Evolutionary conservation across 495 filamentous ascomycete species (phyloP).

Genomic region (Penicillium macrosclerotiorum): DNA sequence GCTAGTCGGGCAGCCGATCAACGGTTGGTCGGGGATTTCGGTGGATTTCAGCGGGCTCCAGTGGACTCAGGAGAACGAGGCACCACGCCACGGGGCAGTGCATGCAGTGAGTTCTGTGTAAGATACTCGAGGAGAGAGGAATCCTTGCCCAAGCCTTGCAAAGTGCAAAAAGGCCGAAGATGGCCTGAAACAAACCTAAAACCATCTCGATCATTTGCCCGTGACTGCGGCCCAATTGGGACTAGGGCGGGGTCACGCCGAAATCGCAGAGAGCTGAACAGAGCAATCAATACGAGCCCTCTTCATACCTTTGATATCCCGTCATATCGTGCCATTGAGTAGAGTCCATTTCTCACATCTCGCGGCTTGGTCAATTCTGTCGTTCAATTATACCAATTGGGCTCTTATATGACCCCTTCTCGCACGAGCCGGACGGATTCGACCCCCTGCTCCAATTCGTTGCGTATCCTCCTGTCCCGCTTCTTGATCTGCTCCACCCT

Average conservation of each 20-base stretch:
- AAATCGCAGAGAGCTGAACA: neutral
- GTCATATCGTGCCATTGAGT: too few species aligned
- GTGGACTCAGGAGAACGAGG: neutral
- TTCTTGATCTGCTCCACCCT: constrained; percentile 43
- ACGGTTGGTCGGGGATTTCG: constrained; percentile 1
- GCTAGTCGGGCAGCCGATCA: constrained; percentile 12
- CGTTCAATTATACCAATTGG: too few species aligned
- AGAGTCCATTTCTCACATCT: too few species aligned
- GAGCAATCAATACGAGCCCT: constrained; percentile 8
- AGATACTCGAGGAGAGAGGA: neutral
- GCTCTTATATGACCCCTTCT: neutral
- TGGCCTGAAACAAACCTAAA: neutral
- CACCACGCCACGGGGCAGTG: neutral
- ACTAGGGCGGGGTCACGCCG: constrained; percentile 31
- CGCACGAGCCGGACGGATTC: neutral
- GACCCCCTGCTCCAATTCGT: constrained; percentile 16
- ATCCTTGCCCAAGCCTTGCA: too few species aligned
- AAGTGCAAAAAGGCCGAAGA: neutral
- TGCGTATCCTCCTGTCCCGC: constrained; percentile 36
- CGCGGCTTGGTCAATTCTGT: too few species aligned
- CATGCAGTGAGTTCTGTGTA: neutral
- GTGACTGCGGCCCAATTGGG: constrained; percentile 19
- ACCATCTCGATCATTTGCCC: too few species aligned
- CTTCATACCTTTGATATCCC: constrained; percentile 11
- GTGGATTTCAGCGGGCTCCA: neutral